Base-by-base conservation (phyloP, 2,329 filamentous ascomycete species). In the Colletotrichum agaves region DNA sequence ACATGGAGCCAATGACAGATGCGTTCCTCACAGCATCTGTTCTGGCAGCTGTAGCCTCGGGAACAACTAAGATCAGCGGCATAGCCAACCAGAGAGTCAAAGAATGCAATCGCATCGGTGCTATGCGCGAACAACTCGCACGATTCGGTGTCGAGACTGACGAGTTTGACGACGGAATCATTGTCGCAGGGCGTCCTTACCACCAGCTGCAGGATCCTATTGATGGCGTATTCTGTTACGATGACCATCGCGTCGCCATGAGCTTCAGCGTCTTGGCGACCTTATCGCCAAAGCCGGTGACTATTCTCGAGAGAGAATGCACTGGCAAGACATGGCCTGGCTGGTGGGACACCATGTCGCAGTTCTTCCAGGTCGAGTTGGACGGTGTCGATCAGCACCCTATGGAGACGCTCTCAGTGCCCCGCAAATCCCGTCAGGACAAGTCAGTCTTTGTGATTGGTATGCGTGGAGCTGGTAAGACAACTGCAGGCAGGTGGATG, bases 1-100 rank as follows among this genome's bases (percentile, higher is more conserved):
- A 99, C 75, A 99, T 99, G 96, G 96, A 98, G 78, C 92, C 95
- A 1, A 99, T 99, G 96, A 99, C 96, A 0, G 96, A 99, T 79
- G 96, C 96, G 55, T 99, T 99, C 84, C 85, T 99, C 59, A 98
- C 94, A 4, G 96, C 96, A 17, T 97, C 94, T 2, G 94, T 97
- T 4, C 86, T 99, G 52, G 96, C 94, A 27, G 96, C 96, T 39
- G 93, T 97, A 47, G 94, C 95, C 10, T 89, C 87, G 13, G 93
- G 93, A 2, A 90, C 89, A 57, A 99, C 96, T 0, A 89, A 88
- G 63, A 98, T 99, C 72, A 91, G 90, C 15, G 96, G 96, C 56
- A 99, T 99, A 73, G 96, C 96, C 33, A 99, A 99, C 75, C 96
- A 99, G 78, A 90, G 96, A 73, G 95, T 98, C 67, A 99, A 99